phyloP scores from a whole-genome alignment of 192 early-diverging fungal genomes.

The Radiomyces spectabilis region DNA sequence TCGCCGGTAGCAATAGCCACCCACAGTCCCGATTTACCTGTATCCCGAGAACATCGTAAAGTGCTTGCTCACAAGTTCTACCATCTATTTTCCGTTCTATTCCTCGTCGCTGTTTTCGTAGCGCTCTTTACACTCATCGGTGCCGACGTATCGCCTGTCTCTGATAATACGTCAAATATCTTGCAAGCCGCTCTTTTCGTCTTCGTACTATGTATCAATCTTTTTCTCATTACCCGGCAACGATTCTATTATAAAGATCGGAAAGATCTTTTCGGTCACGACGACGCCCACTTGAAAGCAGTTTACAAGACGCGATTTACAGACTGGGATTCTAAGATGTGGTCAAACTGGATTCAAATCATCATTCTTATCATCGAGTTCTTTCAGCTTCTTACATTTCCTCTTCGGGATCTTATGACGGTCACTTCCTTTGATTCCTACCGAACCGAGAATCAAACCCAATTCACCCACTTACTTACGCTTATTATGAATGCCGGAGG shows the following conservation, averaged over 20 bases:
- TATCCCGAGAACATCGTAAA: conserved; percentile 22
- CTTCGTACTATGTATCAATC: conserved; percentile 29
- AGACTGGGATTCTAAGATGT: conserved; percentile 25
- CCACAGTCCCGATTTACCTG: too few species aligned
- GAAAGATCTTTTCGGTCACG: conserved; percentile 20
- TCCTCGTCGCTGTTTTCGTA: conserved; percentile 15
- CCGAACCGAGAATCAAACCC: not conserved
- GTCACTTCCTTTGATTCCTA: conserved; percentile 9
- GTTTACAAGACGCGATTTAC: conserved; percentile 22
- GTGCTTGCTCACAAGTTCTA: conserved; percentile 16
- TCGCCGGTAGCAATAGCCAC: not conserved
- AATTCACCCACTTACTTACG: conserved; percentile 45
- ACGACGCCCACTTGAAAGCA: conserved; percentile 28
- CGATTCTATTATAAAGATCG: conserved; percentile 24
- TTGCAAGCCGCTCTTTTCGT: conserved; percentile 23
- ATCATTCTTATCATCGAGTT: conserved; percentile 67
- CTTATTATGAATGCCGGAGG: conserved; percentile 48
- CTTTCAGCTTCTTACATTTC: conserved; percentile 72
- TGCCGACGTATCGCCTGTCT: conserved; percentile 1
- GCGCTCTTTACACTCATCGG: conserved; percentile 21
- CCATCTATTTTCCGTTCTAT: conserved; percentile 26
- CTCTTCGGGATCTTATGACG: conserved; percentile 60
- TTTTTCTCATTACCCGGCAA: conserved; percentile 28
- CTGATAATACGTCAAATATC: not conserved
- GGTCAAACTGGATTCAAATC: conserved; percentile 68